A percentile compares a stretch with the other conserved stretches of the same genome.
Conservation (phyloP, 163 green algal genomes). For the Coccomyxa subellipsoidea region DNA sequence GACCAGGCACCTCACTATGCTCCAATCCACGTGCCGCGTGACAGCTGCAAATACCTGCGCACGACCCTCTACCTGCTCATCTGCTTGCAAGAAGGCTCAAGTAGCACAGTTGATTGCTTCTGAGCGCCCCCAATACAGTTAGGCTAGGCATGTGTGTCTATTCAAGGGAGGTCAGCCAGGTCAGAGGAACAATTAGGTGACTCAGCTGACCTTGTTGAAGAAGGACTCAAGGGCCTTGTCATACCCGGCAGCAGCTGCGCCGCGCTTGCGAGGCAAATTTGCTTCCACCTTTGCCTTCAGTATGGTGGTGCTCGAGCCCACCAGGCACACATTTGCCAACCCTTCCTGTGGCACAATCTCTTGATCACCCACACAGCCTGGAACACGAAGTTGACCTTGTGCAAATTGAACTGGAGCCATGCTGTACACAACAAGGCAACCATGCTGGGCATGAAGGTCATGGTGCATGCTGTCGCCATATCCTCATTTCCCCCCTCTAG, state of each 20-base stretch:
- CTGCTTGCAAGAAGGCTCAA: too few species aligned
- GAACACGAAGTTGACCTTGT: too few species aligned
- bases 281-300: slow-evolving; percentile 77
- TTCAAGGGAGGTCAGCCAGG: too few species aligned
- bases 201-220: slow-evolving; percentile 51
- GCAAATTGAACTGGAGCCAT: too few species aligned
- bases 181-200: background rate
- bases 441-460: too few species aligned
- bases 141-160: too few species aligned
- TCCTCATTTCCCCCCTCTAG: too few species aligned
- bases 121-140: too few species aligned
- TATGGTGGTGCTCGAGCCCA: slow-evolving; percentile 82
- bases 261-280: slow-evolving; percentile 86
- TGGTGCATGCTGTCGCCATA: too few species aligned
- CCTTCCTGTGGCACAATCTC: slow-evolving; percentile 89
- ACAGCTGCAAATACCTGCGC: slow-evolving; percentile 63
- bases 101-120: too few species aligned
- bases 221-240: slow-evolving; percentile 86
- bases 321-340: slow-evolving; percentile 84
- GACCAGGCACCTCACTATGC: slow-evolving; percentile 86
- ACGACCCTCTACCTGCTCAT: background rate
- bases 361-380: too few species aligned
- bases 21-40: slow-evolving; percentile 80
- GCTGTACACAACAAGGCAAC: too few species aligned
- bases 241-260: slow-evolving; percentile 78